phyloP scores from a whole-genome alignment of 305 asterid genomes.

The Fraxinus platypoda region DNA sequence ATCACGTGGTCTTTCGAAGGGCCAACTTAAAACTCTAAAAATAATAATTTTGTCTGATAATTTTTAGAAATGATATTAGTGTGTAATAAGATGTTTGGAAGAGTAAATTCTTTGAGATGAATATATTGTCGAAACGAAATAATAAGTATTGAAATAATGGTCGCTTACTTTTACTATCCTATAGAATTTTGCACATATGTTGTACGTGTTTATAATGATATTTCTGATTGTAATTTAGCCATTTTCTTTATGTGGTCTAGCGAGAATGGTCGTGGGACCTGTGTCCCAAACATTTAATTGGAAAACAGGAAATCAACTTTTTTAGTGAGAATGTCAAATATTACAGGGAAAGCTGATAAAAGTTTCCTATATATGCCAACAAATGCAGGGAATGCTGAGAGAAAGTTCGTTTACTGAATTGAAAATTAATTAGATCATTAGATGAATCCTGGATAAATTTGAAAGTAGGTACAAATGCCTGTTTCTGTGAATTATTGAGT shows the following conservation, averaged over 20 bases:
- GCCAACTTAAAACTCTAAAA: constrained; percentile 8
- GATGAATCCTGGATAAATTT: neutral
- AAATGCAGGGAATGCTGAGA: neutral
- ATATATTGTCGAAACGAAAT: neutral
- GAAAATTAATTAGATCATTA: neutral
- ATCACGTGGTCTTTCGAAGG: neutral
- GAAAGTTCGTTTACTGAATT: neutral
- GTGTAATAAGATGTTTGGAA: neutral
- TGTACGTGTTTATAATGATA: neutral
- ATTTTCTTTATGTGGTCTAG: neutral
- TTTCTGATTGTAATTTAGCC: constrained; percentile 2
- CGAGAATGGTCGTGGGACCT: neutral
- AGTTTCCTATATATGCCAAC: neutral
- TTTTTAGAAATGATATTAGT: neutral
- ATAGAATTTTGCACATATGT: neutral
- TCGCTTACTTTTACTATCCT: constrained; percentile 2
- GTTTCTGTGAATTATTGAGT: neutral
- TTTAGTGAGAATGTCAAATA: neutral
- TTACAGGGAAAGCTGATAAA: neutral
- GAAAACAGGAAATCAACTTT: neutral
- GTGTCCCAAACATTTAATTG: constrained; percentile 7
- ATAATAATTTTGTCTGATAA: neutral
- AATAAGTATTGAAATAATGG: neutral
- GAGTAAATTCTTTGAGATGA: neutral
- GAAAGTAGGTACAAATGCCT: neutral